Evolutionary conservation across 1,139 yeast species (phyloP).

Genomic region (Blastobotrys buckinghamii): DNA sequence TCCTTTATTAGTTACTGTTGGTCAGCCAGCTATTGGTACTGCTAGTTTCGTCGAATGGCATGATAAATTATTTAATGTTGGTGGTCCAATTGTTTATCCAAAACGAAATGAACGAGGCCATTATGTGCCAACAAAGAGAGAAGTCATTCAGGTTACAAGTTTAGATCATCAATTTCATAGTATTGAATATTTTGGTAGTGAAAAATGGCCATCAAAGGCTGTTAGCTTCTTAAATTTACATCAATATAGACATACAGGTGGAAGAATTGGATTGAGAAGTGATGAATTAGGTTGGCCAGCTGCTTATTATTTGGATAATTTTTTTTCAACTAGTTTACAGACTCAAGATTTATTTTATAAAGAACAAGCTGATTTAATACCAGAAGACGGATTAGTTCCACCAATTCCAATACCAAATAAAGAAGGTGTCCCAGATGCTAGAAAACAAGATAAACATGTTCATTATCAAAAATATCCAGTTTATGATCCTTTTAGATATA

Average conservation of each 20-base stretch:
- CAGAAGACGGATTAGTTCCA: neutral
- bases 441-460: neutral
- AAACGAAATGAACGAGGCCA: neutral
- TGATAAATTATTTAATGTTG: constrained; percentile 1
- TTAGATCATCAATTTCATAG: constrained; percentile 5
- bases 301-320: constrained; percentile 4
- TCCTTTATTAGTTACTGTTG: constrained; percentile 6
- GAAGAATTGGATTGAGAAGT: constrained; percentile 2
- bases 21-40: constrained; percentile 9
- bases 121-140: constrained; percentile 1
- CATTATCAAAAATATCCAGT: neutral
- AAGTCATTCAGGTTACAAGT: constrained; percentile 5
- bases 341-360: no score
- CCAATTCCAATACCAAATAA: neutral
- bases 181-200: constrained; percentile 5
- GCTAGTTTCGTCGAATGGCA: constrained; percentile 5
- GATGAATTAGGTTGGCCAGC: constrained; percentile 4
- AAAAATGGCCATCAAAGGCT: constrained; percentile 2
- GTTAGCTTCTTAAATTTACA: constrained; percentile 1
- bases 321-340: neutral
- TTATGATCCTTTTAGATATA: constrained; percentile 1
- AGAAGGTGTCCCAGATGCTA: neutral
- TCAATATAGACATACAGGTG: constrained; percentile 1
- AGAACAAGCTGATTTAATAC: neutral
- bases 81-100: constrained; percentile 4